Base-by-base conservation (phyloP, 2,329 filamentous ascomycete genomes). In the Xylariales sp. region DNA sequence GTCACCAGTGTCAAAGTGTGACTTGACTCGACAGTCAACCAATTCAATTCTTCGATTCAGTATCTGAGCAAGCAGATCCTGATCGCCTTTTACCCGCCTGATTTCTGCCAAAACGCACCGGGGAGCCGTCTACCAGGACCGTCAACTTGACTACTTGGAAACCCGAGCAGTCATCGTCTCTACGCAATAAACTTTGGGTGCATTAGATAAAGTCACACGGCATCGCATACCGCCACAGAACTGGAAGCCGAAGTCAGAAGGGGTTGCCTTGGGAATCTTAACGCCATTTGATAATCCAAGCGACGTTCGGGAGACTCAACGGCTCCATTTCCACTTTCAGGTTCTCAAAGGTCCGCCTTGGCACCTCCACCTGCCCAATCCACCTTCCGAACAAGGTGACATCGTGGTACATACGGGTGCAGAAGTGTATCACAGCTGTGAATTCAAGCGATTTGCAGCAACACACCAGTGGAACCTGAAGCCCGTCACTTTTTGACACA, bases 321-420 rank as follows among this genome's bases (percentile, higher is more conserved):
- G 4, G 18, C 36, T 11, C 9, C 8, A 5, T 18, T 15, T 11
- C 18, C 18, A 21, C 19, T 32, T 18, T 6, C 39, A 35, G 31
- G 16, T 47, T 45, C 46, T 52, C 42, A 52, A 43, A 52, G 51
- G 51, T 49, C 38, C 47, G 49, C 53, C 43, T 56, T 50, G 50
- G 50, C 44, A 48, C 38, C n/a, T 18, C 31, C 36, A 21, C 38
- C 37, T 40, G 40, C 41, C 35, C 40, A 40, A 50, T 48, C 48
- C 53, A 60, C 58, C 58, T 59, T 56, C 55, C 57, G 45, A 57
- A 55, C 45, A 51, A 53, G 57, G 50, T 50, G 48, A 47, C 52
- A 55, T 54, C 44, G 46, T 54, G 48, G 14, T 49, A 44, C 46
- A 18, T 20, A 32, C 15, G 15, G 29, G 19, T 19, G 41, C 46